Evolutionary conservation across 352 stramenopile genomes (phyloP), one percentile per base, ranked within the genome.

Genomic region (Phytophthora rubi): DNA sequence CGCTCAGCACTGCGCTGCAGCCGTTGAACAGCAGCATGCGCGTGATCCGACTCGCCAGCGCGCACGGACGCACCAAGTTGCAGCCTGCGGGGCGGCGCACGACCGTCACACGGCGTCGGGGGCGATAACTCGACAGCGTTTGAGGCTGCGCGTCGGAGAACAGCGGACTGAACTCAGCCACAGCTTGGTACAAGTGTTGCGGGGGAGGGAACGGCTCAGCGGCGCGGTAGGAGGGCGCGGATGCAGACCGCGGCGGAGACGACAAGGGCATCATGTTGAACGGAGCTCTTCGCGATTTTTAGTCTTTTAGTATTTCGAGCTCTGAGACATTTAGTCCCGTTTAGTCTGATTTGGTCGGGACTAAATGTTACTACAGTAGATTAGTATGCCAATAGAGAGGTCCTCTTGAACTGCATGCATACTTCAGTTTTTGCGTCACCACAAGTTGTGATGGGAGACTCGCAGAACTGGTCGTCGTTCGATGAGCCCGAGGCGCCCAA

Each of bases 381-480:
- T 26, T 26, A 26, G 23, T 26, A 26, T 26, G 23, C 23, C 2
- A 26, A 1, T 26, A 26, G 23, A 26, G 23, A 26, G 23, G 23
- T 3, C 23, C 23, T 26, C 23, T 26, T 26, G 23, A 26, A 26
- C 23, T 26, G 23, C 23, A 26, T 26, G 23, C 23, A 26, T 3
- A 26, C 23, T 26, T 26, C 23, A 26, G 23, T 26, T 26, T 26
- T 26, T 26, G 23, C 39, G 13, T 48, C 39, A 7, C 16, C 61
- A 66, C 33, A 70, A 62, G 35, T 55, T 44, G 33, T 18, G 57
- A 92, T 94, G 86, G 72, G 83, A 45, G 84, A 92, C 73, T 92
- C 84, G 47, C 83, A 94, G 77, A 92, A 92, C 57, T 94, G 86
- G 86, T 89, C 79, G 65, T 88, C 86, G 54, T 94, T 93, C 77